Percentiles rank a stretch among this genome's conserved stretches.
phyloP scores from a whole-genome alignment of 148 eudicot species.

The Camellia sinensis region DNA sequence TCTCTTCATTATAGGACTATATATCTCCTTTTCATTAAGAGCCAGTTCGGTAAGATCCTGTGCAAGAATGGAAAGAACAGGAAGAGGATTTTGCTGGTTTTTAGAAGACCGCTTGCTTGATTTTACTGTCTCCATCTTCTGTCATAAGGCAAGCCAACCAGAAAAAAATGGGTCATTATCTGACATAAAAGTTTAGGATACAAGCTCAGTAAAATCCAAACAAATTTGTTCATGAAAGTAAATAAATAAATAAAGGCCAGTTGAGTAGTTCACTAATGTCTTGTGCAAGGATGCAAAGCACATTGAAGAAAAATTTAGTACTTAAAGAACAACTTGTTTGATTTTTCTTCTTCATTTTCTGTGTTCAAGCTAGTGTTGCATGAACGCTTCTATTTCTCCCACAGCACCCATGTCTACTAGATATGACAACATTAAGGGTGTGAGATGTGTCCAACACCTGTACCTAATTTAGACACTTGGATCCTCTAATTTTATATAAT shows the following conservation, averaged over 20 bases:
- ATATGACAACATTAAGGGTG: too few species aligned
- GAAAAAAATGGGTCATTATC: slow-evolving; percentile 6
- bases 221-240: not conserved
- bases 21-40: slow-evolving; percentile 79
- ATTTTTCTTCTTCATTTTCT: not conserved
- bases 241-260: not conserved
- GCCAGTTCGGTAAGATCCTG: slow-evolving; percentile 84
- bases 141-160: slow-evolving; percentile 32
- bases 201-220: not conserved
- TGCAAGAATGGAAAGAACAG: slow-evolving; percentile 74
- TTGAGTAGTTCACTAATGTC: not conserved
- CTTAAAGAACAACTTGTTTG: not conserved
- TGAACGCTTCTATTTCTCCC: too few species aligned
- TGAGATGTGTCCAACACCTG: too few species aligned
- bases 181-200: not conserved
- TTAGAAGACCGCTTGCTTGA: slow-evolving; percentile 60
- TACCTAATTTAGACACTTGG: too few species aligned
- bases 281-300: slow-evolving; percentile 2
- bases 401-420: too few species aligned
- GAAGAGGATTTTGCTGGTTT: slow-evolving; percentile 62
- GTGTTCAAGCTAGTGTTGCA: not conserved
- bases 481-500: too few species aligned
- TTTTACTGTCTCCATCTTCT: slow-evolving; percentile 79
- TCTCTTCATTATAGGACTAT: slow-evolving; percentile 71
- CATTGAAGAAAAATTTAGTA: not conserved